Evolutionary conservation across 768 basidiomycete species (phyloP), one percentile per base, ranked within the genome.

Genomic region (Ramaria sp.): DNA sequence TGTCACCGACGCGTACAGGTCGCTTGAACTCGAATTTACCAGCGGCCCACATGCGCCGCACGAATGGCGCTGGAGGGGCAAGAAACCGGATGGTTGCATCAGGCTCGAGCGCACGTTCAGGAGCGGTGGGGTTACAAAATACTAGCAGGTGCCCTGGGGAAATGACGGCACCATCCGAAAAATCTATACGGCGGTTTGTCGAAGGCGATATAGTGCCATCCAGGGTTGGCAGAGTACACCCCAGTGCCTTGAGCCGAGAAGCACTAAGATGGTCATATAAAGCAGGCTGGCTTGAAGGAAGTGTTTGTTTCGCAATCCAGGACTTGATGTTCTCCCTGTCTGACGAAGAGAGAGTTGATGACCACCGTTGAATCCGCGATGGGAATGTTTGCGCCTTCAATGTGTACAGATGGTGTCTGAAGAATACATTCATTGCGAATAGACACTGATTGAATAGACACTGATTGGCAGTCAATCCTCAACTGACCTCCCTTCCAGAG

Each of bases 41-140:
- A 20, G 82, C 76, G 2, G 83, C 85, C 85, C 86, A 89, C 87
- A 88, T 89, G n/a, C 86, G 71, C 55, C 81, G 73, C 25, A 79
- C 77, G 67, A 85, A 88, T 2, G 85, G 85, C 48, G 75, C 70
- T 0, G 86, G 86, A 1, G 86, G 84, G 59, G 81, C 81, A 50
- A 85, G 81, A 47, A 82, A 79, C 1, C 76, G 72, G 50, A 86
- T 85, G 12, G 85, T 88, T 15, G 84, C 85, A 61, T 88, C 86
- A n/a, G 70, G 60, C 12, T 81, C 75, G 37, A 88, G 71, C 18
- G 65, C 63, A 12, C 62, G 48, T 62, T 85, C 83, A 0, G 84
- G 77, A 34, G 73, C 75, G 30, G 78, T 75, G 3, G 78, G 76
- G 54, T 86, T 83, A 67, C 88, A 88, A 71, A 87, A 88, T 12